Percentiles rank a stretch among this genome's conserved stretches.
Evolutionary conservation across 2,329 filamentous ascomycete genomes (phyloP).

Genomic region (Colletotrichum sp.): DNA sequence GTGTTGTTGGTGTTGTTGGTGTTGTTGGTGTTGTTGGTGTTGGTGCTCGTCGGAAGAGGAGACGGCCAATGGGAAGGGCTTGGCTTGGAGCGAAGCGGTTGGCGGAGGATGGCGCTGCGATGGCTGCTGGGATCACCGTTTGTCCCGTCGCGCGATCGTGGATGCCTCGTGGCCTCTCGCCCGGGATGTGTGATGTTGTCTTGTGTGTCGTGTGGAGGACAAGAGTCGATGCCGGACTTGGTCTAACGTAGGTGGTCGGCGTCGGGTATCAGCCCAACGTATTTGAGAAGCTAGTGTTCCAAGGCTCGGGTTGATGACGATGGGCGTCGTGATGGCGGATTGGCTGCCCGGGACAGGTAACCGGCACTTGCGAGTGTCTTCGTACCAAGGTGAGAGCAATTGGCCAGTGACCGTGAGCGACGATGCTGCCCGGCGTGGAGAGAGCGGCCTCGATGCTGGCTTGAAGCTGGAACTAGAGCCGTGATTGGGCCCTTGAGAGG

Average conservation of each 20-base stretch:
- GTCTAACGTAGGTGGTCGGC: not conserved
- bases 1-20: not conserved
- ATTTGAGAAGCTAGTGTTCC: not conserved
- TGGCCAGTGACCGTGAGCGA: slow-evolving; percentile 3
- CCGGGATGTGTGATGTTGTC: not conserved
- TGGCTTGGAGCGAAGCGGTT: not conserved
- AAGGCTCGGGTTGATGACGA: not conserved
- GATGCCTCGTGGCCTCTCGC: slow-evolving; percentile 20
- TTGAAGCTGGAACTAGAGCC: not conserved
- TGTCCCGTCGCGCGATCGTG: slow-evolving; percentile 16
- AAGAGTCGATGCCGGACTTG: not conserved
- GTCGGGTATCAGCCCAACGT: slow-evolving; percentile 1
- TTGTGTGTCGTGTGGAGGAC: not conserved
- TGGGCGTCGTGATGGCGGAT: slow-evolving; percentile 1
- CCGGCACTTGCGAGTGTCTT: not conserved
- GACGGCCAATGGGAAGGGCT: not conserved
- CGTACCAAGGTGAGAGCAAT: not conserved
- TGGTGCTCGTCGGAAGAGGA: not conserved
- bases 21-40: not conserved
- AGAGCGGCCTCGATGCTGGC: not conserved
- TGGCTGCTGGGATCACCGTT: slow-evolving; percentile 9
- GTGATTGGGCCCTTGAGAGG: slow-evolving; percentile 9
- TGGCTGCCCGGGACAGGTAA: slow-evolving; percentile 10
- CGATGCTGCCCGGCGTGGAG: not conserved
- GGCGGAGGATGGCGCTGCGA: not conserved